A percentile compares a stretch with the other conserved stretches of the same genome.
phyloP scores from a whole-genome alignment of 2,329 filamentous ascomycete genomes.

The Metarhizium humberi region DNA sequence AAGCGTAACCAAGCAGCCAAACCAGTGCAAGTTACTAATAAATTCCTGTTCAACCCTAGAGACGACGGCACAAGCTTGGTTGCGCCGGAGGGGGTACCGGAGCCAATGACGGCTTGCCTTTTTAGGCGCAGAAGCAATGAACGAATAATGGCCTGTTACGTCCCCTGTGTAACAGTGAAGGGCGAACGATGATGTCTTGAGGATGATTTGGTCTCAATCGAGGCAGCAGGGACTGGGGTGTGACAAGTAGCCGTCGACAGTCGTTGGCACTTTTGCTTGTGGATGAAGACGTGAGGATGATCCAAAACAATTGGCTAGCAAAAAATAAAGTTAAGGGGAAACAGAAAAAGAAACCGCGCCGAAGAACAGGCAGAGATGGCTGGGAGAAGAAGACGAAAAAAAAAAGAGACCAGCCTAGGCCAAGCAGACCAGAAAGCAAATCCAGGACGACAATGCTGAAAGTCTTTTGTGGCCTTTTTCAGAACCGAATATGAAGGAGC shows the following conservation, averaged over 20 bases:
- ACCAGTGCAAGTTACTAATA: background rate
- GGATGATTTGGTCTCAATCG: background rate
- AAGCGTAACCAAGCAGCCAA: background rate
- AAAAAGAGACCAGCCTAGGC: background rate
- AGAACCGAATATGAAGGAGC: background rate
- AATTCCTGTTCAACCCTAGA: background rate
- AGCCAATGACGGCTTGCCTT: background rate
- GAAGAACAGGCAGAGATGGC: background rate
- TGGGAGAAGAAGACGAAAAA: background rate
- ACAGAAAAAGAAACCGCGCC: background rate
- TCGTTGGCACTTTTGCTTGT: too few species aligned
- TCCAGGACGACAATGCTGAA: background rate
- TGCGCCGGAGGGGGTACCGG: background rate
- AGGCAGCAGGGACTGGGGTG: background rate
- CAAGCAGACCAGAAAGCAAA: background rate
- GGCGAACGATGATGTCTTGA: background rate
- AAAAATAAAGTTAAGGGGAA: background rate
- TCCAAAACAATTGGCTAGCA: background rate
- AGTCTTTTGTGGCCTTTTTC: background rate
- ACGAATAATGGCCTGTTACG: background rate
- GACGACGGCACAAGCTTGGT: background rate
- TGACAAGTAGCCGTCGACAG: background rate
- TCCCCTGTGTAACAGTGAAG: background rate
- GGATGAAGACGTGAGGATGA: background rate
- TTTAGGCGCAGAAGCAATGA: background rate